These are phyloP conservation scores for Penicillium macrosclerotiorum DNA, from an alignment of 495 filamentous ascomycete genomes.

Conservation along the genomic window DNA sequence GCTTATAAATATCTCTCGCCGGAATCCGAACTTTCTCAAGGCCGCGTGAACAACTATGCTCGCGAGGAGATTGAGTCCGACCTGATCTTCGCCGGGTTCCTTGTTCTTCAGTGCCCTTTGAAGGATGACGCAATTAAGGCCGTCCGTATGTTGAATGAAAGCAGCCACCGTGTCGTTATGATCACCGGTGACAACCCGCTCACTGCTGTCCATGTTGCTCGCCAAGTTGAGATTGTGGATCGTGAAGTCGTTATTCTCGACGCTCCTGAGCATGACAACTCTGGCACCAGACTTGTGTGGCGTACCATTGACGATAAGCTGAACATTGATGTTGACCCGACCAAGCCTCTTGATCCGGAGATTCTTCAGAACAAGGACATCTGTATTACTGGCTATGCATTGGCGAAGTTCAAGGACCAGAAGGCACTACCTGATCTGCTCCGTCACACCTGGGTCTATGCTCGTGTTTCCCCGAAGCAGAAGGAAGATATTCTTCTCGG, in stretches of 20 bases:
- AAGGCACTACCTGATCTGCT: conserved; percentile 69
- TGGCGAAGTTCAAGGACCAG: conserved; percentile 84
- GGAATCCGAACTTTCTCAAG: conserved; percentile 75
- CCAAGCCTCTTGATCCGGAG: conserved; percentile 72
- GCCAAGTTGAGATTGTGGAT: conserved; percentile 96
- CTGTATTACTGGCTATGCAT: conserved; percentile 92
- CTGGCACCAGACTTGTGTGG: conserved; percentile 85
- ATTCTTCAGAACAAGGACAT: conserved; percentile 88
- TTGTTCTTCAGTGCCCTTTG: conserved; percentile 91
- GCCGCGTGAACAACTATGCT: conserved; percentile 86
- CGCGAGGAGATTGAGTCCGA: conserved; percentile 87
- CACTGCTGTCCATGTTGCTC: conserved; percentile 92
- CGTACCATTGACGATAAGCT: conserved; percentile 89
- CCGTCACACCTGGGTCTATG: conserved; percentile 95
- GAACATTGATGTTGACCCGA: conserved; percentile 83
- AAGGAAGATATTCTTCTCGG: conserved; percentile 98
- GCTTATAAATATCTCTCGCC: conserved; percentile 86
- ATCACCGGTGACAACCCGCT: conserved; percentile 98
- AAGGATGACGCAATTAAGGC: conserved; percentile 95
- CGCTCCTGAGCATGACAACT: conserved; percentile 84
- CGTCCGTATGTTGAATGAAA: conserved; percentile 97
- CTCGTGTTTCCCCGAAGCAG: conserved; percentile 95
- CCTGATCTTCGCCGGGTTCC: conserved; percentile 87
- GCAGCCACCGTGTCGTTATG: conserved; percentile 97
- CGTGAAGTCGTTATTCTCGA: conserved; percentile 93